phyloP scores from a whole-genome alignment of 208 protist species.

The Zelonia costaricensis region DNA sequence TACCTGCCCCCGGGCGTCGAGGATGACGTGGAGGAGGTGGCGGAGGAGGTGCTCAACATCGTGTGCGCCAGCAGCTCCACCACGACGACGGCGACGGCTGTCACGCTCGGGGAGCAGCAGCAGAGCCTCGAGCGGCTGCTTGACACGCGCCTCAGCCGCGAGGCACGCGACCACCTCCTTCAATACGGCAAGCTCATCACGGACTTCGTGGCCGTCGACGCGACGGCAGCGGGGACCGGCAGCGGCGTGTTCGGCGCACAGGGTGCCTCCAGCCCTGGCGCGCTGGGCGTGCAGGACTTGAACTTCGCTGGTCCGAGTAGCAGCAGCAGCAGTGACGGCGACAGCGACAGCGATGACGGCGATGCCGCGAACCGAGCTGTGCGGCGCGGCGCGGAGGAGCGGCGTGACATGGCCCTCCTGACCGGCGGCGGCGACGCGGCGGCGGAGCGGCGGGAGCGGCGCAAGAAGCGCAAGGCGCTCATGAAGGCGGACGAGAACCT shows the following conservation, averaged over 20 bases:
- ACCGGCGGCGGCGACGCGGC: conserved; percentile 23
- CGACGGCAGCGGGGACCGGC: neutral
- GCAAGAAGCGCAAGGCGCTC: conserved; percentile 31
- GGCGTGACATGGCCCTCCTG: conserved; percentile 23
- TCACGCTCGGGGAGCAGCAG: conserved; percentile 46
- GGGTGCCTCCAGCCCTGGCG: conserved; percentile 11
- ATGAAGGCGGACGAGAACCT: conserved; percentile 41
- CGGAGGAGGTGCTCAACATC: conserved; percentile 72
- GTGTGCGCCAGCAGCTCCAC: conserved; percentile 41
- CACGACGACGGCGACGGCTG: conserved; percentile 14
- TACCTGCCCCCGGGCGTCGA: conserved; percentile 77
- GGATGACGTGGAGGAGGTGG: conserved; percentile 79
- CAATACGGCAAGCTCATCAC: conserved; percentile 79
- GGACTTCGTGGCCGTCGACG: conserved; percentile 70
- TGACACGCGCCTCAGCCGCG: conserved; percentile 61
- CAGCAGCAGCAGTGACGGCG: conserved; percentile 16
- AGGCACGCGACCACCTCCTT: conserved; percentile 61
- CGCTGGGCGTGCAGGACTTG: conserved; percentile 24
- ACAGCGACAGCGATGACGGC: conserved; percentile 12
- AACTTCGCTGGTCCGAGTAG: conserved; percentile 29
- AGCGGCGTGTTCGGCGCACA: conserved; percentile 6
- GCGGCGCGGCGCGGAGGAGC: conserved; percentile 31
- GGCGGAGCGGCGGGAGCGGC: conserved; percentile 26
- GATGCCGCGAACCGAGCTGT: conserved; percentile 4
- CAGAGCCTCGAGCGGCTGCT: conserved; percentile 65